Evolutionary conservation across 352 stramenopile species (phyloP).

Genomic region (Pythium pectinolyticum): DNA sequence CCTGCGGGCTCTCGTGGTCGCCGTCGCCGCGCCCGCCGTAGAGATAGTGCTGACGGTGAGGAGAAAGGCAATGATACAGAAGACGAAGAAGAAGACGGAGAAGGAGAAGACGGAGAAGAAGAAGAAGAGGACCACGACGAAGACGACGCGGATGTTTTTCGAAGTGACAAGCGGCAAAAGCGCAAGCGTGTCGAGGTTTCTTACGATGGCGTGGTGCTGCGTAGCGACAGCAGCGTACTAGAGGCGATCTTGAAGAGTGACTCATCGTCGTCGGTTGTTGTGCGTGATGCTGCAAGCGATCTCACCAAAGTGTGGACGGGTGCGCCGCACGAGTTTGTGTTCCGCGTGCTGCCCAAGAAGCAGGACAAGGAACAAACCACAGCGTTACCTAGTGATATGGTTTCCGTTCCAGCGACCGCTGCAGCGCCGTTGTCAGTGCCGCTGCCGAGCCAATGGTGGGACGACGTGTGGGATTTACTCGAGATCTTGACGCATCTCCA

Average conservation of each 20-base stretch:
- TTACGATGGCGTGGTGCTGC: constrained; percentile 38
- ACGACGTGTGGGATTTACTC: constrained; percentile 65
- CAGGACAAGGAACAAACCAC: background rate
- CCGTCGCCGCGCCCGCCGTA: background rate
- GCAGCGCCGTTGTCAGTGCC: background rate
- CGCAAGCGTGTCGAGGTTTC: constrained; percentile 37
- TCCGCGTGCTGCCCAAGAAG: constrained; percentile 35
- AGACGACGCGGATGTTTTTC: constrained; percentile 19
- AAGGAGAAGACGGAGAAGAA: background rate
- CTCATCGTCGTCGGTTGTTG: background rate
- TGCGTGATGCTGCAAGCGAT: background rate
- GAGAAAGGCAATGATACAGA: background rate
- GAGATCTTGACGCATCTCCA: constrained; percentile 42
- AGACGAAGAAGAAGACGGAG: constrained; percentile 6
- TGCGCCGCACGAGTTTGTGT: constrained; percentile 60
- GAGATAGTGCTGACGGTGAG: constrained; percentile 2
- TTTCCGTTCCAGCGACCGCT: background rate
- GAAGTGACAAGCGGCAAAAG: constrained; percentile 19
- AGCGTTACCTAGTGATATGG: background rate
- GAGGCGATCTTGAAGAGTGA: constrained; percentile 60
- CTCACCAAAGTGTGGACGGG: constrained; percentile 39
- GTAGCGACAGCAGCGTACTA: constrained; percentile 53
- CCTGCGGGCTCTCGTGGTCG: background rate
- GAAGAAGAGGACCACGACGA: constrained; percentile 4
- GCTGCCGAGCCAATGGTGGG: constrained; percentile 35